phyloP scores from a whole-genome alignment of 345 rosid species.

The Dipteronia sinensis region DNA sequence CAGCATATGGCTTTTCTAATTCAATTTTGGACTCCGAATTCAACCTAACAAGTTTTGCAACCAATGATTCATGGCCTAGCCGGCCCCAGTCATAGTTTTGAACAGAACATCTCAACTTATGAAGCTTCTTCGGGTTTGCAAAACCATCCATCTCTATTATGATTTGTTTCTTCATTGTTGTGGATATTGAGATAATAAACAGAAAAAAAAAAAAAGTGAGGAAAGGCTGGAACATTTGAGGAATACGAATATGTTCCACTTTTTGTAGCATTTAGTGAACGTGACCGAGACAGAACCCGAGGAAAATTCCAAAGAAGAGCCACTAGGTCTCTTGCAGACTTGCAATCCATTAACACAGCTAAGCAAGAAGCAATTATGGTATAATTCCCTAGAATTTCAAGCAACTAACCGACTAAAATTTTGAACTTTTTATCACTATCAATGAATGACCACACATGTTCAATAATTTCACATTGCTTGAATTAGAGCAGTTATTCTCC shows the following conservation, averaged over 20 bases:
- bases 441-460: background rate
- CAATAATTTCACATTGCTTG: background rate
- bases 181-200: constrained; percentile 4
- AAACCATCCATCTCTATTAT: constrained; percentile 1
- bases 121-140: constrained; percentile 27
- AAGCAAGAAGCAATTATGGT: background rate
- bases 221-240: background rate
- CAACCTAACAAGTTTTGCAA: constrained; percentile 53
- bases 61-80: constrained; percentile 58
- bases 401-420: background rate
- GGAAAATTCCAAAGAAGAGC: background rate
- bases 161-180: constrained; percentile 3
- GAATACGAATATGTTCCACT: constrained; percentile 10
- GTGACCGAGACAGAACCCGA: background rate
- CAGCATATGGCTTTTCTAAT: constrained; percentile 59
- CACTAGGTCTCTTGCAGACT: background rate
- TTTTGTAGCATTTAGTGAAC: background rate
- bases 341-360: background rate
- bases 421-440: background rate
- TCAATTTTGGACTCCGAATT: constrained; percentile 52
- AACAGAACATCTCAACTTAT: constrained; percentile 59
- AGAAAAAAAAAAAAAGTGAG: background rate
- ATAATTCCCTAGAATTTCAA: background rate
- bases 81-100: constrained; percentile 85
- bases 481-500: background rate